A percentile compares a stretch with the other conserved stretches of the same genome.
Evolutionary conservation across 1,284 basidiomycete species (phyloP).

Genomic region (Ustilago nuda): DNA sequence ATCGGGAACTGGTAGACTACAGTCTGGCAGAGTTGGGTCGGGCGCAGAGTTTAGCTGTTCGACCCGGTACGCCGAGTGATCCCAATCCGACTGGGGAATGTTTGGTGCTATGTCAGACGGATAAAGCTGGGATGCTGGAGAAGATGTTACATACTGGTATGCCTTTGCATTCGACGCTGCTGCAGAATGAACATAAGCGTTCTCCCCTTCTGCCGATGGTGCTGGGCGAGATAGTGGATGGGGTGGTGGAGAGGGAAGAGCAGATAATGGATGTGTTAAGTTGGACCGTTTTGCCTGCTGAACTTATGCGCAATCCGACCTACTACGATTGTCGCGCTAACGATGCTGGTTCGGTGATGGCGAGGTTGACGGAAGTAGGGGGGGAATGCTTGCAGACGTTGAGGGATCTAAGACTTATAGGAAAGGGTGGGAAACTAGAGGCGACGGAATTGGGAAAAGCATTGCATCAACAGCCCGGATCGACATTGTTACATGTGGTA

Average conservation of each 20-base stretch:
- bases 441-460: slow-evolving; percentile 43
- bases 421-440: slow-evolving; percentile 11
- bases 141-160: slow-evolving; percentile 87
- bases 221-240: slow-evolving; percentile 42
- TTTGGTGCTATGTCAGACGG: slow-evolving; percentile 89
- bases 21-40: slow-evolving; percentile 81
- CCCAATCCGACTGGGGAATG: slow-evolving; percentile 69
- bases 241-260: slow-evolving; percentile 57
- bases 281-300: slow-evolving; percentile 82
- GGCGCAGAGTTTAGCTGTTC: slow-evolving; percentile 89
- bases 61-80: slow-evolving; percentile 71
- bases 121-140: slow-evolving; percentile 79
- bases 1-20: slow-evolving; percentile 83
- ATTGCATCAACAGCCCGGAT: slow-evolving; percentile 41
- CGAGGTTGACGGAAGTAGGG: slow-evolving; percentile 35
- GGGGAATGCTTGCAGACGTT: slow-evolving; percentile 30
- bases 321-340: slow-evolving; percentile 78
- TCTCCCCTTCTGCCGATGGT: slow-evolving; percentile 45
- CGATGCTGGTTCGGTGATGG: slow-evolving; percentile 23
- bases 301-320: slow-evolving; percentile 82
- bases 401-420: slow-evolving; percentile 27
- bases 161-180: slow-evolving; percentile 84
- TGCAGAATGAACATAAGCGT: slow-evolving; percentile 71
- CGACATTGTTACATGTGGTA: slow-evolving; percentile 43
- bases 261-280: slow-evolving; percentile 79